Percentiles rank a stretch among this genome's conserved stretches.
phyloP scores from a whole-genome alignment of 768 basidiomycete species.

The Boletus subcaerulescens region DNA sequence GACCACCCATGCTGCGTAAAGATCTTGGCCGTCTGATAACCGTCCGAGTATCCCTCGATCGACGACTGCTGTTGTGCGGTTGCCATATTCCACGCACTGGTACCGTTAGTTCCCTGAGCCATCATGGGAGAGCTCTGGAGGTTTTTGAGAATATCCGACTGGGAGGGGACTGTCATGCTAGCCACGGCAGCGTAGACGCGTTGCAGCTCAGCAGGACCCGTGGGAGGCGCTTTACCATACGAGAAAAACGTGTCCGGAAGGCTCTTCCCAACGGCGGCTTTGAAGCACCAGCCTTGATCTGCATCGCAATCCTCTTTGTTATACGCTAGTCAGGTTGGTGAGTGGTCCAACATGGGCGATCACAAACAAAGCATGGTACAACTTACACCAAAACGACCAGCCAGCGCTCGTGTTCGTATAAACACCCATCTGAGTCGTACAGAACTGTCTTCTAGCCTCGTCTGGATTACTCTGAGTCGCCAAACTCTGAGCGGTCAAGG shows the following conservation, averaged over 20 bases:
- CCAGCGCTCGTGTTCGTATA: constrained; percentile 58
- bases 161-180: constrained; percentile 12
- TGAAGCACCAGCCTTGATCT: constrained; percentile 72
- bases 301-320: constrained; percentile 56
- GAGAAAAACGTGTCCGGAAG: constrained; percentile 60
- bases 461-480: constrained; percentile 43
- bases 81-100: constrained; percentile 6
- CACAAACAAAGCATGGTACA: not conserved
- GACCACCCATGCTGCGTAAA: constrained; percentile 51
- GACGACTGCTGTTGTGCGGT: constrained; percentile 9
- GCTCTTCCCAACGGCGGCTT: constrained; percentile 49
- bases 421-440: constrained; percentile 53
- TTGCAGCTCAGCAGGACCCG: constrained; percentile 22
- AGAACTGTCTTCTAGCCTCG: constrained; percentile 48
- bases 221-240: constrained; percentile 35
- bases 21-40: constrained; percentile 50
- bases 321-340: constrained; percentile 42
- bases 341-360: not conserved
- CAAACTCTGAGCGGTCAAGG: constrained; percentile 48
- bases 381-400: constrained; percentile 70
- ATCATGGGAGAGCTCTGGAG: not conserved
- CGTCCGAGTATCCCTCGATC: constrained; percentile 55
- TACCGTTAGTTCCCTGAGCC: not conserved
- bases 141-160: constrained; percentile 10
- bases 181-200: constrained; percentile 14